A percentile compares a stretch with the other conserved stretches of the same genome.
phyloP scores from a whole-genome alignment of 352 stramenopile genomes.

The Pythium monospermum region DNA sequence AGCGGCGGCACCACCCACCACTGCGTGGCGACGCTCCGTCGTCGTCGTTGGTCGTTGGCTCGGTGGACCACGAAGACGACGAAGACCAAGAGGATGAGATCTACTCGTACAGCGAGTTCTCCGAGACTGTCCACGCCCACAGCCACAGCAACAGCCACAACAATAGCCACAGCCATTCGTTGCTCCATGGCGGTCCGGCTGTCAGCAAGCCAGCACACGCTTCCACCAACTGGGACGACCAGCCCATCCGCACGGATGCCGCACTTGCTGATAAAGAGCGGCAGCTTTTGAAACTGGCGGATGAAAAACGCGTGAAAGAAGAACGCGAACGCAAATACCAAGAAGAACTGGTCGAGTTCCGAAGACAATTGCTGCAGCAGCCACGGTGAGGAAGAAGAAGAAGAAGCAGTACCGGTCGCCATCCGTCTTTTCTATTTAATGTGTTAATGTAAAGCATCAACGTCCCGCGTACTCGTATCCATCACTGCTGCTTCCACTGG shows the following conservation, averaged over 20 bases:
- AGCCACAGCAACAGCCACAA: too few species aligned
- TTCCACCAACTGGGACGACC: constrained; percentile 37
- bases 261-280: constrained; percentile 27
- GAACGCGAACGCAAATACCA: constrained; percentile 50
- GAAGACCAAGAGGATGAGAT: constrained; percentile 3
- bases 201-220: too few species aligned
- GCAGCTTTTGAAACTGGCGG: constrained; percentile 18
- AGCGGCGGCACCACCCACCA: too few species aligned
- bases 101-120: constrained; percentile 28
- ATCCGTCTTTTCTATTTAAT: constrained; percentile 17
- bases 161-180: too few species aligned
- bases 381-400: too few species aligned
- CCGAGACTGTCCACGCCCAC: constrained; percentile 10
- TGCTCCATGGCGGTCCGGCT: too few species aligned
- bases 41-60: too few species aligned
- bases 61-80: neutral
- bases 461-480: too few species aligned
- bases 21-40: too few species aligned
- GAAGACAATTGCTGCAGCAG: constrained; percentile 14
- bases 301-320: constrained; percentile 24
- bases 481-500: too few species aligned
- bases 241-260: constrained; percentile 44
- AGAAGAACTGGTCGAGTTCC: constrained; percentile 49
- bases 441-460: too few species aligned
- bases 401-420: too few species aligned